These are phyloP conservation scores for Mycena haematopus DNA, from an alignment of 768 basidiomycete genomes.

Conservation along the genomic window DNA sequence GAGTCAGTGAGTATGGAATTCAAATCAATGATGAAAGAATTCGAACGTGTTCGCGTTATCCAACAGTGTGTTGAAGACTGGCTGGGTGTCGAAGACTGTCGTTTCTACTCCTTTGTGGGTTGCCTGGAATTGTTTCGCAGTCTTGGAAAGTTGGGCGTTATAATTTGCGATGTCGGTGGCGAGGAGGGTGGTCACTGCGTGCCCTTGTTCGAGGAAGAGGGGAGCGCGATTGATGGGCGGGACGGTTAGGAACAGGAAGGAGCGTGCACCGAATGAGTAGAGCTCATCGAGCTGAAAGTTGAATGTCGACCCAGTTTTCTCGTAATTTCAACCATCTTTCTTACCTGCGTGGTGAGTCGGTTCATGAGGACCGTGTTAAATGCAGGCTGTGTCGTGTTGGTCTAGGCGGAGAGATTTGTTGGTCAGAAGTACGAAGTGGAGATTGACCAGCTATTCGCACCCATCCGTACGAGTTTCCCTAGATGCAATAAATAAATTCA, in stretches of 20 bases:
- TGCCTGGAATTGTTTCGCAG: constrained; percentile 46
- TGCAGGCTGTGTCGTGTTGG: constrained; percentile 43
- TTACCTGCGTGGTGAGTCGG: constrained; percentile 42
- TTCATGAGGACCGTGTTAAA: constrained; percentile 45
- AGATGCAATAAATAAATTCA: constrained; percentile 10
- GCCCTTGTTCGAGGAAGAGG: constrained; percentile 48
- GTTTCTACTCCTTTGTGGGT: constrained; percentile 51
- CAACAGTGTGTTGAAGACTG: constrained; percentile 63
- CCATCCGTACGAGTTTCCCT: constrained; percentile 59
- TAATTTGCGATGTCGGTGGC: constrained; percentile 50
- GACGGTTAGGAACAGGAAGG: constrained; percentile 68
- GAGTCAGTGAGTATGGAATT: neutral
- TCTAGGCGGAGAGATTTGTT: constrained; percentile 30
- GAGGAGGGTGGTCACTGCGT: constrained; percentile 43
- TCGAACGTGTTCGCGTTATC: constrained; percentile 49
- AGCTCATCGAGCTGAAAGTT: constrained; percentile 51
- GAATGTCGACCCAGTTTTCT: constrained; percentile 17
- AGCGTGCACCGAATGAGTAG: constrained; percentile 56
- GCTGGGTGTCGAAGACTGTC: constrained; percentile 60
- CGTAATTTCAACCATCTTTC: neutral
- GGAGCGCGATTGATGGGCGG: constrained; percentile 66
- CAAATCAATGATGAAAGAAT: neutral
- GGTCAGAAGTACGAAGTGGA: neutral
- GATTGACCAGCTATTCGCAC: constrained; percentile 34
- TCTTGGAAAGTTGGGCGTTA: constrained; percentile 52